These are phyloP conservation scores for Geranium incanum DNA, from an alignment of 441 rosid species.

Conservation along the genomic window DNA sequence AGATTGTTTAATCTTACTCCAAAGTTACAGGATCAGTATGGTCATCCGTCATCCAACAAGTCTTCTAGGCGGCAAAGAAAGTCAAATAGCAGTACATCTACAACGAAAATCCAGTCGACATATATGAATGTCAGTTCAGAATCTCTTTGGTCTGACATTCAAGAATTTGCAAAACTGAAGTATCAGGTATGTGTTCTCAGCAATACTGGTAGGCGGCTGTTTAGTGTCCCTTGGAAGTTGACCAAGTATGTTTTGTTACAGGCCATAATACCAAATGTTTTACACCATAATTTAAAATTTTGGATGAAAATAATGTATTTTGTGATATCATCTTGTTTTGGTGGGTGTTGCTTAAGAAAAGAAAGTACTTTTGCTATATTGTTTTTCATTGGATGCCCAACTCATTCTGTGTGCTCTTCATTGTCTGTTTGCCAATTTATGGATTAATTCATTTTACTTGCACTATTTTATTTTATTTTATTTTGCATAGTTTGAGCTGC, in stretches of 20 bases:
- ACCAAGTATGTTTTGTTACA: neutral
- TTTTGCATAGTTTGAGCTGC: constrained; percentile 68
- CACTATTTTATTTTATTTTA: constrained; percentile 11
- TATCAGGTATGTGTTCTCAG: constrained; percentile 55
- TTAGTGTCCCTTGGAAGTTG: neutral
- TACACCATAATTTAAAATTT: too few relatives aligned
- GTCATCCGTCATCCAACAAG: constrained; percentile 55
- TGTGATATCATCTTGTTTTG: too few relatives aligned
- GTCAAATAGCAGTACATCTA: constrained; percentile 39
- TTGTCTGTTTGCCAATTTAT: neutral
- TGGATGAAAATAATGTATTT: too few relatives aligned
- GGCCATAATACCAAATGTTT: too few relatives aligned
- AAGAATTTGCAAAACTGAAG: constrained; percentile 74
- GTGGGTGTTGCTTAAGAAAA: too few relatives aligned
- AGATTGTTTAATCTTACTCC: constrained; percentile 6
- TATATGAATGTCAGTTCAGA: constrained; percentile 75
- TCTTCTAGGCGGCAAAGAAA: constrained; percentile 56
- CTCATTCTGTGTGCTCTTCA: too few relatives aligned
- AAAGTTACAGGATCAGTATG: constrained; percentile 54
- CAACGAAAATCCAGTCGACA: constrained; percentile 21
- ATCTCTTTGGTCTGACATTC: constrained; percentile 79
- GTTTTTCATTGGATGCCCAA: too few relatives aligned
- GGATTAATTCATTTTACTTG: constrained; percentile 4
- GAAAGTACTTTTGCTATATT: too few relatives aligned
- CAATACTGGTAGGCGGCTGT: neutral